Percentiles rank a stretch among this genome's conserved stretches.
Conservation (phyloP, 2,329 filamentous ascomycete genomes). For the Dothiorella sarmentorum region DNA sequence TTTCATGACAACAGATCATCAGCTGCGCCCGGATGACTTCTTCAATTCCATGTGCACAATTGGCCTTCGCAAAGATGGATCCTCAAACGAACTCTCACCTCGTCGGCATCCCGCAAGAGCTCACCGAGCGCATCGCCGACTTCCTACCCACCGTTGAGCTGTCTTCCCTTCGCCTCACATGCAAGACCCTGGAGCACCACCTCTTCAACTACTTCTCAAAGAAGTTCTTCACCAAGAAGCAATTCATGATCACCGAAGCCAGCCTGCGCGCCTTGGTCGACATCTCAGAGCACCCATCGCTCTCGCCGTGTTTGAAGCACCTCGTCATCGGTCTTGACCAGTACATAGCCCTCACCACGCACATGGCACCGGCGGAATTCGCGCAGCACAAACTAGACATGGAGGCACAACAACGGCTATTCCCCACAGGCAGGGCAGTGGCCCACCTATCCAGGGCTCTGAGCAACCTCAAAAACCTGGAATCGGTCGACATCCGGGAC, state of each 20-base stretch:
- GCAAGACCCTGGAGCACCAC: slow-evolving; percentile 52
- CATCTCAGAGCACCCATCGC: slow-evolving; percentile 38
- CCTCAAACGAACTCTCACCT: slow-evolving; percentile 17
- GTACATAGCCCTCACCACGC: slow-evolving; percentile 22
- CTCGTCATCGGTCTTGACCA: slow-evolving; percentile 50
- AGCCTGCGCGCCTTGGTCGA: slow-evolving; percentile 54
- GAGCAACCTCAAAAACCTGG: slow-evolving; percentile 51
- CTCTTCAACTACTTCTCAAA: slow-evolving; percentile 56
- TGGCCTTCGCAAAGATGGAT: neutral
- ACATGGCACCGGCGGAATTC: slow-evolving; percentile 21
- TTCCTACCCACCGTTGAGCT: slow-evolving; percentile 56
- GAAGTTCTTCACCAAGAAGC: slow-evolving; percentile 64
- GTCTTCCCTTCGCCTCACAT: slow-evolving; percentile 52
- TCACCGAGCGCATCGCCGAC: slow-evolving; percentile 54
- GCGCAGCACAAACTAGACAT: slow-evolving; percentile 24
- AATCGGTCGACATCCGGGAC: slow-evolving; percentile 58
- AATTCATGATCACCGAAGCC: slow-evolving; percentile 60
- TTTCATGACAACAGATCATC: too few relatives aligned
- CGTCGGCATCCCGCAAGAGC: slow-evolving; percentile 52
- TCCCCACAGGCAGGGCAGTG: slow-evolving; percentile 46
- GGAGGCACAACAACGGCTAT: slow-evolving; percentile 28
- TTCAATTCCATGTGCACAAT: too few relatives aligned
- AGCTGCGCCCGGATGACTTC: too few relatives aligned
- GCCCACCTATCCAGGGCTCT: slow-evolving; percentile 58
- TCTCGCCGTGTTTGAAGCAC: slow-evolving; percentile 42